These are phyloP conservation scores for Apiospora sp. DNA, from an alignment of 2,329 filamentous ascomycete genomes.

Conservation along the genomic window DNA sequence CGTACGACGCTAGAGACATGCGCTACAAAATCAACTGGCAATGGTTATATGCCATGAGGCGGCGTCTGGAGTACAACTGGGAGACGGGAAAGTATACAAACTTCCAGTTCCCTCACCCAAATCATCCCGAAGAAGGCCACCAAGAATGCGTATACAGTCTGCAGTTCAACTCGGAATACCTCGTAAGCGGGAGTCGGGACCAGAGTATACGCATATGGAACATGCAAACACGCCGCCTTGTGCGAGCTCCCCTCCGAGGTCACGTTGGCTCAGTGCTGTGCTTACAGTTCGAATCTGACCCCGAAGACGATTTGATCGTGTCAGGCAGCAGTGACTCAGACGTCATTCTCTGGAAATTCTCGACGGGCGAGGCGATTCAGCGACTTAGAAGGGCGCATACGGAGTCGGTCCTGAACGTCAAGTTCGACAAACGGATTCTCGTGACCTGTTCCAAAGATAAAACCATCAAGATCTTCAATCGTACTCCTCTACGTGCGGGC, in stretches of 20 bases:
- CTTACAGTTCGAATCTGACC: constrained; percentile 90
- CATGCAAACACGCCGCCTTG: constrained; percentile 80
- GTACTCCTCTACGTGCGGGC: constrained; percentile 69
- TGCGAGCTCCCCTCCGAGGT: constrained; percentile 74
- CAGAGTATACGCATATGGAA: constrained; percentile 90
- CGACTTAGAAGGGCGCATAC: constrained; percentile 78
- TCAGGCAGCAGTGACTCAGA: constrained; percentile 93
- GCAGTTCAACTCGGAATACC: constrained; percentile 83
- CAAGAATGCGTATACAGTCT: constrained; percentile 94
- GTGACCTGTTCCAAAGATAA: constrained; percentile 98
- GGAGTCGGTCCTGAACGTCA: constrained; percentile 92
- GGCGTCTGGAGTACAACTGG: constrained; percentile 90
- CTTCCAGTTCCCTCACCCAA: constrained; percentile 89
- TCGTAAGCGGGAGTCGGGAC: constrained; percentile 94
- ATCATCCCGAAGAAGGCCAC: constrained; percentile 82
- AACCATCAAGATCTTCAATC: constrained; percentile 95
- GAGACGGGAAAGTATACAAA: constrained; percentile 80
- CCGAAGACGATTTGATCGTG: constrained; percentile 89
- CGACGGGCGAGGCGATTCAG: constrained; percentile 83
- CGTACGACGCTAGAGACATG: constrained; percentile 56
- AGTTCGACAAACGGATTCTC: constrained; percentile 89
- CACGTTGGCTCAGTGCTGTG: constrained; percentile 91
- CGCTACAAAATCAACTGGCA: constrained; percentile 85
- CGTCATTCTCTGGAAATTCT: constrained; percentile 93
- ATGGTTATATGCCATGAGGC: constrained; percentile 88